phyloP scores from a whole-genome alignment of 176 grass and related monocot species.

The Carex myosuroides region DNA sequence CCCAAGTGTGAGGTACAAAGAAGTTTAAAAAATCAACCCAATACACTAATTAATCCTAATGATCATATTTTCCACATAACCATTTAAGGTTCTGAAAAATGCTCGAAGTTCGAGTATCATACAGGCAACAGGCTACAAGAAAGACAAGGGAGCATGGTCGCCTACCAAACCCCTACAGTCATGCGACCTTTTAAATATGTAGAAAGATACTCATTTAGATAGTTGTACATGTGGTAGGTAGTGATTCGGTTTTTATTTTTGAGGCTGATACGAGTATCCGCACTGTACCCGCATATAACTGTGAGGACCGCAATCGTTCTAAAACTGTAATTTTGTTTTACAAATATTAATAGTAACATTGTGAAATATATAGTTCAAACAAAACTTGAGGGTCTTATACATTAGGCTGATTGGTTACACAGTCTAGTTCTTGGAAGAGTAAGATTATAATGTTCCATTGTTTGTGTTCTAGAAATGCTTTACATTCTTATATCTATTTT shows the following conservation, averaged over 20 bases:
- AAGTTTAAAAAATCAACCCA: background rate
- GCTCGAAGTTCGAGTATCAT: background rate
- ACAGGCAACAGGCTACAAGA: background rate
- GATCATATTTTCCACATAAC: background rate
- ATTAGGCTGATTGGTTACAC: too few relatives aligned
- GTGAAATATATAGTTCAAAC: too few relatives aligned
- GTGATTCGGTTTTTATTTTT: background rate
- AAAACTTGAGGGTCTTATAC: too few relatives aligned
- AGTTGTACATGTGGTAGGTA: background rate
- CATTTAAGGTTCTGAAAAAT: background rate
- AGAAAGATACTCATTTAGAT: background rate
- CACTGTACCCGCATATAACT: too few relatives aligned
- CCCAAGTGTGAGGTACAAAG: background rate
- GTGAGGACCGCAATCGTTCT: too few relatives aligned
- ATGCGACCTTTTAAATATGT: background rate
- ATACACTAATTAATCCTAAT: background rate
- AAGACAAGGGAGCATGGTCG: background rate
- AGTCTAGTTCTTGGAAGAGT: too few relatives aligned
- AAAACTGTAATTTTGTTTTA: too few relatives aligned
- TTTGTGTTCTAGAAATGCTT: too few relatives aligned
- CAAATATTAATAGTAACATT: too few relatives aligned
- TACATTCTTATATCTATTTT: too few relatives aligned
- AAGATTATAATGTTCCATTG: too few relatives aligned
- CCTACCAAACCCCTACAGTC: background rate
- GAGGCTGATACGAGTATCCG: too few relatives aligned